A percentile compares a stretch with the other conserved stretches of the same genome.
These are phyloP conservation scores for Trichoderma cornu-damae DNA, from an alignment of 2,329 filamentous ascomycete genomes.

Conservation along the genomic window DNA sequence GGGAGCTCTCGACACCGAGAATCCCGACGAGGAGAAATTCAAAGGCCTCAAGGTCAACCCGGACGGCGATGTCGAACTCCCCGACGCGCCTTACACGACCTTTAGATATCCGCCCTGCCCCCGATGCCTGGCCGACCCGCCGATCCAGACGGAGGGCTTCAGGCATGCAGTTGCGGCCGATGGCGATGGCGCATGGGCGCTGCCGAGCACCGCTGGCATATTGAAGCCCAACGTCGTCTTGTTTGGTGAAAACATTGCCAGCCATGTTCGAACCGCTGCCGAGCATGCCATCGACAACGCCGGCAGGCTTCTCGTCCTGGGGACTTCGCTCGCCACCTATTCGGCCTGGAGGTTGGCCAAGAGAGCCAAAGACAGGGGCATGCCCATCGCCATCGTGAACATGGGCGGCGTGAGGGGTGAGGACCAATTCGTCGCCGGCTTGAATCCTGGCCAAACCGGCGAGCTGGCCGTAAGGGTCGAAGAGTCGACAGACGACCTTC, in stretches of 20 bases:
- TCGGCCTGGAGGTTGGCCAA: constrained; percentile 89
- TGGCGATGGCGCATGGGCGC: constrained; percentile 70
- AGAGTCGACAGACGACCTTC: constrained; percentile 51
- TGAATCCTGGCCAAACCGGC: constrained; percentile 49
- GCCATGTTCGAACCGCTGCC: constrained; percentile 64
- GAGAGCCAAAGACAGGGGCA: constrained; percentile 71
- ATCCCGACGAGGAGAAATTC: constrained; percentile 61
- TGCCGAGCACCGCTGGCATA: constrained; percentile 65
- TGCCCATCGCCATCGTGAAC: constrained; percentile 84
- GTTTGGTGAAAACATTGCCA: constrained; percentile 86
- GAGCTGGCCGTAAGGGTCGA: constrained; percentile 52
- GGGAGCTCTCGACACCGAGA: constrained; percentile 73
- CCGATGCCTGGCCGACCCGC: constrained; percentile 63
- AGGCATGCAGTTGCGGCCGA: constrained; percentile 63
- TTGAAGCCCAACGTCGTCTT: constrained; percentile 92
- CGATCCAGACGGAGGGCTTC: constrained; percentile 50
- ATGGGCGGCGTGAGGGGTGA: constrained; percentile 79
- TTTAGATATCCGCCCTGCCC: constrained; percentile 92
- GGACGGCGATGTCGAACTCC: constrained; percentile 89
- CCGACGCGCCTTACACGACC: constrained; percentile 77
- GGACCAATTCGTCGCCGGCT: constrained; percentile 60
- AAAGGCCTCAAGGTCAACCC: constrained; percentile 80
- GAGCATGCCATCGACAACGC: constrained; percentile 76
- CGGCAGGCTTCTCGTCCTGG: constrained; percentile 70
- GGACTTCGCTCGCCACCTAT: constrained; percentile 89